Evolutionary conservation across 139 green algal species (phyloP), one percentile per base, ranked within the genome.

Genomic region (Coelastrella sp.): DNA sequence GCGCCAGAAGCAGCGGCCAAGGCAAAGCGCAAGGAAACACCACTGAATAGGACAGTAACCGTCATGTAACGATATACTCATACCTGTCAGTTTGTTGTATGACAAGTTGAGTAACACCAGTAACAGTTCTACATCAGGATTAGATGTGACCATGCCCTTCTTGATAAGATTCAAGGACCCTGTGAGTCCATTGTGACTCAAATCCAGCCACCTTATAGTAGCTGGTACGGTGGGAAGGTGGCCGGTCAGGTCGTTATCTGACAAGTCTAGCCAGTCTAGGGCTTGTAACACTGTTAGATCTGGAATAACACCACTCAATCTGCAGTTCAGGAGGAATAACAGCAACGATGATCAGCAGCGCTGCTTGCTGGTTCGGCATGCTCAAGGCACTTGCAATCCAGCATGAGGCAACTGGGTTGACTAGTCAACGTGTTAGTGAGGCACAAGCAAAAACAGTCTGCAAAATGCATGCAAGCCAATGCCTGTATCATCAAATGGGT

Each of bases 181-280:
- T 27, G 34, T 34, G 19, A 82, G 75, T 40, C 23, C 35, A 17
- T 82, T 82, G 75, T 82, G 69, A 43, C 53, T 71, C 34, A 82
- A 34, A 23, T 82, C 75, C 2, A 82, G 23, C 75, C 75, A 82
- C 19, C 72, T 64, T 13, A 80, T 48, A 7, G 72, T 23, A 2
- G 32, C 30, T 19, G 72, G 72, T 0, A 80, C 25, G 23, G 48
- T 9, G 11, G 75, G 53, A 23, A 82, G 35, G 4, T 51, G 35
- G 21, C 75, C 75, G 4, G 35, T 41, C 17, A 82, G 72, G 23
- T 37, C 75, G 40, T 82, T 82, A 37, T 82, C 75, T 30, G 53
- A 72, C 8, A 82, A 32, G 53, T 82, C 75, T 30, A 82, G 34
- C 75, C 75, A 82, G 75, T 82, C 75, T 3, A 82, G 75, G 7